Base-by-base conservation (phyloP, 331 rosid genomes). In the Cucumis variabilis region DNA sequence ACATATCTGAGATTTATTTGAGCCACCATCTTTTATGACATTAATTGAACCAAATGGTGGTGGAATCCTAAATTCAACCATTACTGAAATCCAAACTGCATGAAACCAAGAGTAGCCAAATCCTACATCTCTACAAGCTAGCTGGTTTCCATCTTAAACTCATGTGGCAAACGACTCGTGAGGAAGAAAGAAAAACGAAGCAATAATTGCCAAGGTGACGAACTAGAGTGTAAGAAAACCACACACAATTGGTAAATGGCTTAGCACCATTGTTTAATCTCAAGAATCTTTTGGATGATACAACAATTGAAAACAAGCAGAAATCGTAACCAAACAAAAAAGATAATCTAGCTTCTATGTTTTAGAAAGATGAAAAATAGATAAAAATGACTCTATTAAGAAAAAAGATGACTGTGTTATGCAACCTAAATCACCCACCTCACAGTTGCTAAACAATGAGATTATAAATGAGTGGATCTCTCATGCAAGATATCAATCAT, bases 11-110 rank as follows among this genome's bases (percentile, higher is more conserved):
- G 98, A 94, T 30, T 72, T 89, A 92, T 91, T 91, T 86, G 98
- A 94, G 87, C 88, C 96, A 10, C 99, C 98, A 9, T 95, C 98
- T 77, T 97, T 97, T 91, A 91, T 92, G 93, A 94, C 98, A 41
- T 76, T 93, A 93, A 98, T 95, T n/a, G 96, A 95, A 87, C 89
- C 92, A n/a, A 85, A 66, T 60, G 88, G 86, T 13, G 73, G 50
- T 79, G 76, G 51, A 58, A 90, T n/a, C 78, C 85, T 87, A 85
- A 90, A 93, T 23, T 83, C 88, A 8, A 82, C 87, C 62, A 70
- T 69, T 53, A 87, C 92, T 0, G 94, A 94, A 86, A 88, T 58
- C 83, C 89, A 87, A 75, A 92, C 86, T 24, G 91, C 83, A 13
- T 90, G 75, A 73, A 87, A 89, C 87, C 82, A 55, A 7, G 91